A percentile compares a stretch with the other conserved stretches of the same genome.
These are phyloP conservation scores for Irpex sp. DNA, from an alignment of 1,284 basidiomycete genomes.

Conservation along the genomic window DNA sequence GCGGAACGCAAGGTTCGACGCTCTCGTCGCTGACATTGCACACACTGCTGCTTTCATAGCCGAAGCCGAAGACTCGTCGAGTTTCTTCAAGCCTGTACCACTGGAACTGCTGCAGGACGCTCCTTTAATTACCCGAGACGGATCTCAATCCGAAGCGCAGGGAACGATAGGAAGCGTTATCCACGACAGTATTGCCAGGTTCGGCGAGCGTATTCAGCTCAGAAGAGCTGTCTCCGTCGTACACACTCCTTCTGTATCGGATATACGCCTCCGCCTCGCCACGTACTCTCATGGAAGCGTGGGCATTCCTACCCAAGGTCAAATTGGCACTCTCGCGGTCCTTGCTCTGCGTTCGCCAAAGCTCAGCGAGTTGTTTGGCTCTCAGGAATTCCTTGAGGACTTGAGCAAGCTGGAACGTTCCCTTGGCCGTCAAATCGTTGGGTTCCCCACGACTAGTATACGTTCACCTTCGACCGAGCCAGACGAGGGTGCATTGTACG, in stretches of 20 bases:
- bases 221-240: slow-evolving; percentile 69
- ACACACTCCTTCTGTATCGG: slow-evolving; percentile 46
- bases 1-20: slow-evolving; percentile 81
- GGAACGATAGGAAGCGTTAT: slow-evolving; percentile 72
- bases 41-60: slow-evolving; percentile 82
- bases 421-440: slow-evolving; percentile 81
- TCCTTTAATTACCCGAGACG: slow-evolving; percentile 54
- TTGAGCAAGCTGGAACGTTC: slow-evolving; percentile 69
- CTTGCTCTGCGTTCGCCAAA: slow-evolving; percentile 49
- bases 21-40: slow-evolving; percentile 76
- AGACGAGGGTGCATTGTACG: slow-evolving; percentile 64
- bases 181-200: slow-evolving; percentile 74
- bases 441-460: slow-evolving; percentile 74
- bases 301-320: slow-evolving; percentile 44
- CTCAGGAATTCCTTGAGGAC: slow-evolving; percentile 43
- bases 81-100: slow-evolving; percentile 36
- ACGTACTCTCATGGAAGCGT: slow-evolving; percentile 75
- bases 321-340: slow-evolving; percentile 66
- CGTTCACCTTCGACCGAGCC: slow-evolving; percentile 30
- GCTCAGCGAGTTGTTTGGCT: slow-evolving; percentile 37
- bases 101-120: slow-evolving; percentile 59
- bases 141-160: slow-evolving; percentile 21
- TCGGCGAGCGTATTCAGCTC: slow-evolving; percentile 87
- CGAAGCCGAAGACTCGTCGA: slow-evolving; percentile 40
- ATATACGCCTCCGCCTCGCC: slow-evolving; percentile 57